Conservation (phyloP, 495 filamentous ascomycete species). For the Xylaria intraflava region DNA sequence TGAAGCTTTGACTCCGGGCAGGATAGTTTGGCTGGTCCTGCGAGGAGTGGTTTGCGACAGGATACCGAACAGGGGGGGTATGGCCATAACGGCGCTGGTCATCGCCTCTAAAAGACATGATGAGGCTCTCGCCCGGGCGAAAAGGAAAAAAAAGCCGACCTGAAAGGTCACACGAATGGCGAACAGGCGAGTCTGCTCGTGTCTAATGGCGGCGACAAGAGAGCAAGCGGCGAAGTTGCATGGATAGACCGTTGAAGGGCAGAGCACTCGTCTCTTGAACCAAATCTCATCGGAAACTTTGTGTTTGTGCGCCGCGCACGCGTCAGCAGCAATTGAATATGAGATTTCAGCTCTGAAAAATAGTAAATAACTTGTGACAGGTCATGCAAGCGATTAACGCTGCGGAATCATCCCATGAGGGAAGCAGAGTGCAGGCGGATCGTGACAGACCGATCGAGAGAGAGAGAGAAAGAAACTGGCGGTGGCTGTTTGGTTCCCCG, state of each 20-base stretch:
- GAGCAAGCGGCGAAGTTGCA: not conserved
- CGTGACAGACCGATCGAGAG: not conserved
- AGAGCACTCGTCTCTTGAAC: not conserved
- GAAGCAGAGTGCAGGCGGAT: not conserved
- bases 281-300: not conserved
- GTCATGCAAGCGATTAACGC: not conserved
- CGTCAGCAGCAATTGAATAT: not conserved
- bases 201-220: not conserved
- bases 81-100: constrained; percentile 53
- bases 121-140: not conserved
- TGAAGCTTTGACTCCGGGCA: constrained; percentile 64
- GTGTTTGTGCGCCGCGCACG: not conserved
- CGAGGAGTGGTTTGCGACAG: constrained; percentile 31
- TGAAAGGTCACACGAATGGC: not conserved
- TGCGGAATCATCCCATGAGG: not conserved
- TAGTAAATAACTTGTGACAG: not conserved
- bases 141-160: not conserved
- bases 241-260: not conserved
- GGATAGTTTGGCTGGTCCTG: constrained; percentile 33
- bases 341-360: not conserved
- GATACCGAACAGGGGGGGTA: constrained; percentile 52
- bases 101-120: constrained; percentile 50
- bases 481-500: not conserved
- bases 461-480: constrained; percentile 1
- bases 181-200: not conserved